A percentile compares a stretch with the other conserved stretches of the same genome.
phyloP scores from a whole-genome alignment of 805 yeast genomes.

The Brettanomyces sp. region DNA sequence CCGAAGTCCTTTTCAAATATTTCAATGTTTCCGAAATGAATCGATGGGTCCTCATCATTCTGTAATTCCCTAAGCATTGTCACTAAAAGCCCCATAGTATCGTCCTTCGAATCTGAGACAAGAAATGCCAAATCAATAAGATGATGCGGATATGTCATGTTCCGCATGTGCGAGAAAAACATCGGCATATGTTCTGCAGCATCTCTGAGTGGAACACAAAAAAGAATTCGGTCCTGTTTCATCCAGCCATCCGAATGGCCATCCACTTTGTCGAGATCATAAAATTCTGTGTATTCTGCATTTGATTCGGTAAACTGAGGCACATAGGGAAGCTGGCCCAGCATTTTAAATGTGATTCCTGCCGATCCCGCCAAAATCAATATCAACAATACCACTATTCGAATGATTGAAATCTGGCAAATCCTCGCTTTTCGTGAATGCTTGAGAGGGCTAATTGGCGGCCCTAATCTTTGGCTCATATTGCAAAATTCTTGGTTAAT shows the following conservation, averaged over 20 bases:
- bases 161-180: slow-evolving; percentile 49
- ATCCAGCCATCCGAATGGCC: slow-evolving; percentile 47
- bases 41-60: slow-evolving; percentile 45
- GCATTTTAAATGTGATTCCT: too few relatives aligned
- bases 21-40: slow-evolving; percentile 76
- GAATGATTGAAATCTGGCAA: too few relatives aligned
- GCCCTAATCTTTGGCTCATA: too few relatives aligned
- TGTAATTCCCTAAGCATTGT: slow-evolving; percentile 55
- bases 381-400: too few relatives aligned
- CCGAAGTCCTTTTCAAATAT: slow-evolving; percentile 91
- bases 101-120: slow-evolving; percentile 85
- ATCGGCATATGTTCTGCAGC: slow-evolving; percentile 53
- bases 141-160: slow-evolving; percentile 49
- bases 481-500: too few relatives aligned
- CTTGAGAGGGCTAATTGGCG: too few relatives aligned
- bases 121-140: slow-evolving; percentile 62
- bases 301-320: slow-evolving; percentile 10
- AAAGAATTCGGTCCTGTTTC: slow-evolving; percentile 39
- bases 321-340: slow-evolving; percentile 1
- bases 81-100: slow-evolving; percentile 65
- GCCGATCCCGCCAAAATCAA: too few relatives aligned
- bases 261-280: slow-evolving; percentile 33
- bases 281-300: slow-evolving; percentile 14
- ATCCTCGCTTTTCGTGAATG: too few relatives aligned
- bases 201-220: slow-evolving; percentile 52